Evolutionary conservation across 306 rosid genomes (phyloP).

Genomic region (Castanea mollissima): DNA sequence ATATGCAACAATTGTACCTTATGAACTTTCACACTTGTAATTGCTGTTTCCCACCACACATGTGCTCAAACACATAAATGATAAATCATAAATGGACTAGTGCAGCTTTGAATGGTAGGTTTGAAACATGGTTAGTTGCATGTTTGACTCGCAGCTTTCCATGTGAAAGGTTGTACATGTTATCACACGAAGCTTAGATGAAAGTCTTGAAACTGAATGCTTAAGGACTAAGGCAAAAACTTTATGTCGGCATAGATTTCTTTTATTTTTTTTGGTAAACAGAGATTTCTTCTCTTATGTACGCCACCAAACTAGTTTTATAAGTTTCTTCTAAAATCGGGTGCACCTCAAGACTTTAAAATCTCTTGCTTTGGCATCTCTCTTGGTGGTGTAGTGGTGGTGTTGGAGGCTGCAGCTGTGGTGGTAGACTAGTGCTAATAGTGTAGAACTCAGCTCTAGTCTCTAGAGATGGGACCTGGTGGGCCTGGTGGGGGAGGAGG

Average conservation of each 20-base stretch:
- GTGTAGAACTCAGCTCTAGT: not conserved
- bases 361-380: conserved; percentile 3
- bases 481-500: conserved; percentile 25
- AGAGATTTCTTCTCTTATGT: not conserved
- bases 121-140: conserved; percentile 18
- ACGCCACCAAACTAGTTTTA: not conserved
- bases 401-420: not conserved
- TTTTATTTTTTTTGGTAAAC: not conserved
- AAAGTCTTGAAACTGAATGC: not conserved
- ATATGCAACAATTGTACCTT: too few species aligned
- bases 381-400: not conserved
- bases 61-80: not conserved
- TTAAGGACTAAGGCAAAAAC: conserved; percentile 16
- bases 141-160: conserved; percentile 40
- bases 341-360: not conserved
- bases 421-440: not conserved
- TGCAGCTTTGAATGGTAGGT: conserved; percentile 29
- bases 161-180: not conserved
- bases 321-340: not conserved
- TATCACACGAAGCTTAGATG: not conserved
- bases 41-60: too few species aligned
- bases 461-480: conserved; percentile 49
- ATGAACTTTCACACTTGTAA: too few species aligned
- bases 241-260: not conserved
- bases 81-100: too few species aligned